Percentiles rank a stretch among this genome's conserved stretches.
Conservation (phyloP, 2,329 filamentous ascomycete species). For the Fusarium proliferatum region DNA sequence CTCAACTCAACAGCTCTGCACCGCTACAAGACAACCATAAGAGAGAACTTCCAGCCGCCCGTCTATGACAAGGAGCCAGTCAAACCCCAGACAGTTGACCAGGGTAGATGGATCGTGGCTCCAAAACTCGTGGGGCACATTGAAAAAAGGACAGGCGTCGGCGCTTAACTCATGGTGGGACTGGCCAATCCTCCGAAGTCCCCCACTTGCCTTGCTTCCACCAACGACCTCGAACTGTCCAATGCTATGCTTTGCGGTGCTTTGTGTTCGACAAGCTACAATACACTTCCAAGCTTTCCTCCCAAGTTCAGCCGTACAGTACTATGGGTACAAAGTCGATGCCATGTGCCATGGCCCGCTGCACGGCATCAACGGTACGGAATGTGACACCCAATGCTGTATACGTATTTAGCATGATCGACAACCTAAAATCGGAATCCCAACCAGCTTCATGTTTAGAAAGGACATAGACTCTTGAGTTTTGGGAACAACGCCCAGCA, state of each 20-base stretch:
- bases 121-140: slow-evolving; percentile 57
- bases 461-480: slow-evolving; percentile 1
- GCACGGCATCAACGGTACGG: slow-evolving; percentile 36
- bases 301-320: slow-evolving; percentile 9
- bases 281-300: background rate
- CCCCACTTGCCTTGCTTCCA: slow-evolving; percentile 52
- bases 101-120: slow-evolving; percentile 42
- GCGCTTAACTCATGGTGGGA: slow-evolving; percentile 64
- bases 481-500: slow-evolving; percentile 1
- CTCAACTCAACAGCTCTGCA: slow-evolving; percentile 20
- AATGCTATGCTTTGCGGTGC: slow-evolving; percentile 20
- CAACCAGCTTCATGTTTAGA: slow-evolving; percentile 21
- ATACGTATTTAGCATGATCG: slow-evolving; percentile 31
- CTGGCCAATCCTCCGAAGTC: slow-evolving; percentile 35
- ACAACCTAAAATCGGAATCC: slow-evolving; percentile 19
- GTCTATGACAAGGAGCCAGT: slow-evolving; percentile 31
- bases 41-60: slow-evolving; percentile 36
- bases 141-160: slow-evolving; percentile 62
- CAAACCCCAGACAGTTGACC: slow-evolving; percentile 24
- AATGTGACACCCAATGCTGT: slow-evolving; percentile 40
- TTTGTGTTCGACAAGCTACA: slow-evolving; percentile 9
- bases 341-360: slow-evolving; percentile 35
- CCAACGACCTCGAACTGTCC: slow-evolving; percentile 52
- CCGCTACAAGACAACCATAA: slow-evolving; percentile 19
- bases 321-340: slow-evolving; percentile 7